phyloP scores from a whole-genome alignment of 2,329 filamentous ascomycete species.

The Myriosclerotinia scirpicola region DNA sequence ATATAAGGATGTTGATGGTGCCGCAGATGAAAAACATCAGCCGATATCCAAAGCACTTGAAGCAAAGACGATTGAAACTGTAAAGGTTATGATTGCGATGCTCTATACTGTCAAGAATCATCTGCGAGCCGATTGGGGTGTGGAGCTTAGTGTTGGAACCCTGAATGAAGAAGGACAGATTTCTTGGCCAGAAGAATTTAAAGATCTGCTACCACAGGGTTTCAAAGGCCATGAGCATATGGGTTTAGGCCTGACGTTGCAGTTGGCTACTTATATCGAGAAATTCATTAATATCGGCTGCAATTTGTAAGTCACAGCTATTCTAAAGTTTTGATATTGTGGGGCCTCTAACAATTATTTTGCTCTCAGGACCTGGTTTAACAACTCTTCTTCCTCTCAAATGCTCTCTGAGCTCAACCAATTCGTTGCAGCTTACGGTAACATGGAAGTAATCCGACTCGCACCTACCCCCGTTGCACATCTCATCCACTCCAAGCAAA shows the following conservation, averaged over 20 bases:
- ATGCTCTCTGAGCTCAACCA: conserved; percentile 58
- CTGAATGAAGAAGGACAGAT: conserved; percentile 39
- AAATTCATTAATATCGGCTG: conserved; percentile 57
- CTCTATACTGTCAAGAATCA: conserved; percentile 65
- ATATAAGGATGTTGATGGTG: conserved; percentile 21
- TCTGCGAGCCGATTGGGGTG: conserved; percentile 61
- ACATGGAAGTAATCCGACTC: conserved; percentile 65
- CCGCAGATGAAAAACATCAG: neutral
- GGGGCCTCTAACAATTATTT: conserved; percentile 9
- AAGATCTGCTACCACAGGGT: conserved; percentile 50
- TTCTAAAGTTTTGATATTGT: neutral
- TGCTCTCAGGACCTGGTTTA: conserved; percentile 53
- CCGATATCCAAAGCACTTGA: conserved; percentile 32
- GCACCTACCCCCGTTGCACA: conserved; percentile 65
- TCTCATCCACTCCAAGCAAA: conserved; percentile 64
- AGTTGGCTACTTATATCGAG: conserved; percentile 60
- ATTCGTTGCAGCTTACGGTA: conserved; percentile 58
- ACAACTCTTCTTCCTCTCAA: conserved; percentile 57
- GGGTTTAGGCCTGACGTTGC: conserved; percentile 59
- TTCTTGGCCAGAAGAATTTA: conserved; percentile 49
- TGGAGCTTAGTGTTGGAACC: conserved; percentile 41
- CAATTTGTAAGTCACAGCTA: conserved; percentile 40
- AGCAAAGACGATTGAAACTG: conserved; percentile 55
- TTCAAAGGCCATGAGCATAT: conserved; percentile 56
- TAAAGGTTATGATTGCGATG: conserved; percentile 60